Evolutionary conservation across 108 stramenopile species (phyloP), one percentile per base, ranked within the genome.

Genomic region (Fragilaria crotonensis): DNA sequence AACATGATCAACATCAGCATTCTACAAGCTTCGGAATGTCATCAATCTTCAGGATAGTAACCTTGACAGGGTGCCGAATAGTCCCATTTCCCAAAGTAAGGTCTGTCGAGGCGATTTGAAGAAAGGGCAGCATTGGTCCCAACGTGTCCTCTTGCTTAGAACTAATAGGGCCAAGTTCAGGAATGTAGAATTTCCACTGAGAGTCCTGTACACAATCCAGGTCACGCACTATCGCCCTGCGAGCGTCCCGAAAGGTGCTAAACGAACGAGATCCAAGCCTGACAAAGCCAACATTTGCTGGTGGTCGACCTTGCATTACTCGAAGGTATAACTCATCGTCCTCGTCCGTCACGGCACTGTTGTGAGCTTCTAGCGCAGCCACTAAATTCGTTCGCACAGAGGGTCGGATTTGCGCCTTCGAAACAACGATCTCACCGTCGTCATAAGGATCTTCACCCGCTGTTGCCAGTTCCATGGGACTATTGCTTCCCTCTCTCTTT

Each of bases 131-230:
- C 1, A 82, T 70, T 17, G 83, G 68, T 1, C 84, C 88, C 27
- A 84, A 45, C 23, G 55, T 75, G 0, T 33, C 45, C 65, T 90
- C 89, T 67, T 90, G 89, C 48, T 81, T 84, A 9, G 58, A 19
- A 33, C 79, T 85, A 18, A 90, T 66, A 9, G 89, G 89, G n/a
- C 89, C 89, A 30, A 90, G 59, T 21, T 60, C 65, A 26, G 89
- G 85, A 7, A 87, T 63, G 32, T 82, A 76, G 58, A 90, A 90
- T 53, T 78, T 76, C 89, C 89, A 90, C 45, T 60, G 21, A 2
- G 30, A 31, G 23, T 27, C 19, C 5, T 45, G 5, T 57, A 81
- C 79, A 19, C 68, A 64, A 44, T 85, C 82, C 49, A 87, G 64
- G 2, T 90, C 83, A 30, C 56, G 48, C 51, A 78, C 68, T 20